Conservation (phyloP, 176 grass and related monocot species). For the Avena insularis region DNA sequence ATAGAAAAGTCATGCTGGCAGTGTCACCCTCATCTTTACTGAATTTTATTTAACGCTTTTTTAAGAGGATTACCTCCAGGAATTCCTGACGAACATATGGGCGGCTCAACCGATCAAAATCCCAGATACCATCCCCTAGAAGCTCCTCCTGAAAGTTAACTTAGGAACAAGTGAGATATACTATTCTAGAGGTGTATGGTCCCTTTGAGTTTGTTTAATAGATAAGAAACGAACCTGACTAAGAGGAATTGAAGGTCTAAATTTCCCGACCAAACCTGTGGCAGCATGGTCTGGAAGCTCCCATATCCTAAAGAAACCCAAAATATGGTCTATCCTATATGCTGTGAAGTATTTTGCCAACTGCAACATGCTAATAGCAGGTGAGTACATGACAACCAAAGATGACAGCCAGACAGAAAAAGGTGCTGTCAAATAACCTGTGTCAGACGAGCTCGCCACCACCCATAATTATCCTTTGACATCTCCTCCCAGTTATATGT, state of each 20-base stretch:
- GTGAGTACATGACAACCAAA: constrained; percentile 44
- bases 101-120: constrained; percentile 91
- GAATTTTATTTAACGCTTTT: constrained; percentile 1
- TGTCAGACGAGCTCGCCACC: constrained; percentile 91
- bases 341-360: constrained; percentile 98
- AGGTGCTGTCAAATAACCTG: constrained; percentile 66
- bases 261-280: constrained; percentile 92
- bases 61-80: constrained; percentile 65
- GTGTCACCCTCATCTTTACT: constrained; percentile 31
- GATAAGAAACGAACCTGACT: constrained; percentile 76
- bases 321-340: constrained; percentile 98
- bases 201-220: constrained; percentile 16
- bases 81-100: constrained; percentile 86
- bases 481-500: constrained; percentile 99
- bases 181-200: constrained; percentile 19
- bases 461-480: constrained; percentile 99
- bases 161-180: constrained; percentile 48
- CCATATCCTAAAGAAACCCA: constrained; percentile 99
- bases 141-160: constrained; percentile 84
- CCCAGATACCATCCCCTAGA: constrained; percentile 91
- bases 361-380: constrained; percentile 57
- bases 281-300: constrained; percentile 94
- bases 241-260: constrained; percentile 96
- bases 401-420: constrained; percentile 35
- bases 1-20: constrained; percentile 22